Base-by-base conservation (phyloP, 768 basidiomycete genomes). In the Pleurotus sapidus region DNA sequence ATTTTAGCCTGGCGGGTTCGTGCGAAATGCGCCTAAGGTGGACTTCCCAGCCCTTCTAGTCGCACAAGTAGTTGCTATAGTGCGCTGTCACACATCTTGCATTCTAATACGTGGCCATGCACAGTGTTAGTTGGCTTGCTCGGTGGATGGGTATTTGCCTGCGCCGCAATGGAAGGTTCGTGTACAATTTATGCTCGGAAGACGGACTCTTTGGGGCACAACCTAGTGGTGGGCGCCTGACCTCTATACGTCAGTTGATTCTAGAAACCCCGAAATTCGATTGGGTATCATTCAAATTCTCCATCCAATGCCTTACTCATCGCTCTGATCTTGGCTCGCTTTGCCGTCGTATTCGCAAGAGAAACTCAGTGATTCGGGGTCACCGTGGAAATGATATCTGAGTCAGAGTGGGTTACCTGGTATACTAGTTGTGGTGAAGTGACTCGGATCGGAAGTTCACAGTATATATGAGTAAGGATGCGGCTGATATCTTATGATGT, bases 41-140 rank as follows among this genome's bases (percentile, higher is more conserved):
- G 38, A 38, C 51, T 54, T 54, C 18, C 39, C n/a, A 50, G 6
- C 24, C 39, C 51, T 54, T 54, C 51, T 54, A 54, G 51, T 42
- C 49, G 24, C 39, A n/a, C 42, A 37, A 54, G 39, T 54, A 42
- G 51, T 54, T 24, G 51, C 51, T 54, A 54, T 54, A 54, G 51
- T n/a, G 17, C 24, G 37, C 51, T 54, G 51, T 54, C 51, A 42
- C 39, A 37, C 51, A 17, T 51, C 49, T 34, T 37, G 49, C 37
- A 39, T 24, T 20, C 51, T 42, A 40, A 42, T 54, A 42, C 51
- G 39, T 54, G 51, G 51, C 39, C 11, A 39, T 12, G n/a, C 12
- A 17, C 49, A 27, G 15, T 34, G 49, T 23, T 50, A 50, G 49
- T 18, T 34, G 30, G 30, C n/a, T 37, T 17, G 14, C 27, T 15